Conservation (phyloP, 257 asterid genomes). For the Solanum neorickii region DNA sequence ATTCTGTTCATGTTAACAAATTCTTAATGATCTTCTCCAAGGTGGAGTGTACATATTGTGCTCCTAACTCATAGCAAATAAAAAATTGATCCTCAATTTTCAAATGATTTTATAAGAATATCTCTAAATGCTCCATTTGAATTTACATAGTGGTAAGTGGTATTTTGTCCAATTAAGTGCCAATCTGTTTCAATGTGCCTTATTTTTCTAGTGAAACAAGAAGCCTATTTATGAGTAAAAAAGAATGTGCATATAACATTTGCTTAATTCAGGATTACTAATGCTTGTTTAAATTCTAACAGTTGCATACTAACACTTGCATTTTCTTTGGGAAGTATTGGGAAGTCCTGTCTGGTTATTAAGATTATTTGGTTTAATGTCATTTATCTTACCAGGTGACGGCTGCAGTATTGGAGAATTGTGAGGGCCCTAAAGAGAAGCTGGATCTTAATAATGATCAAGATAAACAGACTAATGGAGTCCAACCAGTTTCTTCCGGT, state of each 20-base stretch:
- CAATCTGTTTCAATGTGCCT: background rate
- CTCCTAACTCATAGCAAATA: background rate
- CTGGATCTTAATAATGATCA: conserved; percentile 21
- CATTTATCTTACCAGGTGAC: conserved; percentile 61
- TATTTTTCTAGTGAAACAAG: background rate
- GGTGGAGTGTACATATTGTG: background rate
- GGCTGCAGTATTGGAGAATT: conserved; percentile 57
- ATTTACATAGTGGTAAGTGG: background rate
- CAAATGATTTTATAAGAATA: background rate
- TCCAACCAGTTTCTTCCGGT: conserved; percentile 18
- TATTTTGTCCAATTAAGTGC: background rate
- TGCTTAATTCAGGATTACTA: background rate
- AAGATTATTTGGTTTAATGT: conserved; percentile 18
- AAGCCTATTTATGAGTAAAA: background rate
- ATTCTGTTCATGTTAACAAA: background rate
- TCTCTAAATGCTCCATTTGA: background rate
- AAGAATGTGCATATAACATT: background rate
- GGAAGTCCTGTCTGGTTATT: conserved; percentile 9
- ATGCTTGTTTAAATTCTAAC: background rate
- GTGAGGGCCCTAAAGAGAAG: conserved; percentile 27
- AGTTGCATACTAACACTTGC: background rate
- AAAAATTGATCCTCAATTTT: background rate
- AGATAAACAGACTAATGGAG: conserved; percentile 13
- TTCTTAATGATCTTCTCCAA: background rate
- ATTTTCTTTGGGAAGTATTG: background rate